phyloP scores from a whole-genome alignment of 83 land plant species.

The Diphasiastrum complanatum region DNA sequence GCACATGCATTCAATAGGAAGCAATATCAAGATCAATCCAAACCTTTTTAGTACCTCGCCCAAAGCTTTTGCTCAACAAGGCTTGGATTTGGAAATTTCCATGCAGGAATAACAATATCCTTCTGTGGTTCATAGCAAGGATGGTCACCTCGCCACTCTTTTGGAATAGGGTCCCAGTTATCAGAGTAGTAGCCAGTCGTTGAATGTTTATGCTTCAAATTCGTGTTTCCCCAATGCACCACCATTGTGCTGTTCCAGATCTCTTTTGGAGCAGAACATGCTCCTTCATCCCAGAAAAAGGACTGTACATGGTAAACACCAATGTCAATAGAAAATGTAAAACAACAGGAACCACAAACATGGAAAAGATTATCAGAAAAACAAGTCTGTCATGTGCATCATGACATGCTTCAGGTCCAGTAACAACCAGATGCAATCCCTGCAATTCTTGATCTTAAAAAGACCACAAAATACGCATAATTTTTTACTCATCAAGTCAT shows the following conservation, averaged over 20 bases:
- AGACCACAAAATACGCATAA: too few species aligned
- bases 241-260: slow-evolving; percentile 95
- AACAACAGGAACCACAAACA: too few species aligned
- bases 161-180: slow-evolving; percentile 71
- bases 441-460: too few species aligned
- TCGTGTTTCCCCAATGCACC: slow-evolving; percentile 98
- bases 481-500: too few species aligned
- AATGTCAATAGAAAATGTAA: neutral
- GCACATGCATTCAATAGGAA: neutral
- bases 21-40: neutral
- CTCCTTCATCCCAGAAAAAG: slow-evolving; percentile 99
- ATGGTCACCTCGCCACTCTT: slow-evolving; percentile 65
- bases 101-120: slow-evolving; percentile 93
- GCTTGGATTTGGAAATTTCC: slow-evolving; percentile 64
- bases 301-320: slow-evolving; percentile 33
- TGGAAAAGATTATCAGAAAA: too few species aligned
- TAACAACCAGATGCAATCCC: too few species aligned
- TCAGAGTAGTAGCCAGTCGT: slow-evolving; percentile 84
- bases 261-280: slow-evolving; percentile 97
- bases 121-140: slow-evolving; percentile 85
- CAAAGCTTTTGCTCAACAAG: slow-evolving; percentile 46
- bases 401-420: too few species aligned
- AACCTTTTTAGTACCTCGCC: slow-evolving; percentile 52
- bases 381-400: too few species aligned
- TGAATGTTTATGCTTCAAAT: slow-evolving; percentile 72